Percentiles rank a stretch among this genome's conserved stretches.
Conservation (phyloP, 2,329 filamentous ascomycete genomes). For the Aspergillus niger region DNA sequence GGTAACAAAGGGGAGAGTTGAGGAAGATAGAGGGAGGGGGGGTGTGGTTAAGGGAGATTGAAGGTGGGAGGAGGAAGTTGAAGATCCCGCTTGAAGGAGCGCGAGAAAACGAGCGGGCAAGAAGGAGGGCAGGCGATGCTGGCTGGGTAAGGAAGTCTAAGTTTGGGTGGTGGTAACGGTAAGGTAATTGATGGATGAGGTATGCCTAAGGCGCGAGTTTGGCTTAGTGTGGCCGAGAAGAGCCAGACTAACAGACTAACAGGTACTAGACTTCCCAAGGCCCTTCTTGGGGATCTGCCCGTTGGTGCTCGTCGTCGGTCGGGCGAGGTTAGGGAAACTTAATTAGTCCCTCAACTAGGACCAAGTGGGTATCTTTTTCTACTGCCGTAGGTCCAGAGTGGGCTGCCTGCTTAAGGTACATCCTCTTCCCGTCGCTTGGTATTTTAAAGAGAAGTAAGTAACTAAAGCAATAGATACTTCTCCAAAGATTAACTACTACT, state of each 20-base stretch:
- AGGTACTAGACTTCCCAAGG: constrained; percentile 15
- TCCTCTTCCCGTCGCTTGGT: background rate
- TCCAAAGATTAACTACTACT: no score
- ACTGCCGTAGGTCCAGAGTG: constrained; percentile 2
- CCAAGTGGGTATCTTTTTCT: constrained; percentile 6
- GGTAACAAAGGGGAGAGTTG: constrained; percentile 14
- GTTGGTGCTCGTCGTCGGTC: constrained; percentile 14
- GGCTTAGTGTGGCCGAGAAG: constrained; percentile 6
- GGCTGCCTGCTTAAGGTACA: background rate
- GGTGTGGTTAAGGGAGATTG: background rate
- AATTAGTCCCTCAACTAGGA: constrained; percentile 6
- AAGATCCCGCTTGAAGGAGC: constrained; percentile 9
- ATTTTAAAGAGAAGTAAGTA: no score
- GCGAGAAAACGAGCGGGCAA: background rate
- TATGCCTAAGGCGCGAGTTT: constrained; percentile 11
- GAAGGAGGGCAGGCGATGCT: background rate
- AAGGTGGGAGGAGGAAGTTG: constrained; percentile 2
- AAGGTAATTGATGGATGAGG: background rate
- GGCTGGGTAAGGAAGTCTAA: background rate
- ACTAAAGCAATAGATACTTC: no score
- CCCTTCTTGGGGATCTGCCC: constrained; percentile 18
- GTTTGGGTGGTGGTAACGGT: background rate
- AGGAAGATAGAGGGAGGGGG: background rate
- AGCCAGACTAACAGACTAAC: constrained; percentile 15
- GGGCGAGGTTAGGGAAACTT: constrained; percentile 12